These are phyloP conservation scores for Globisporangium middletonii DNA, from an alignment of 352 stramenopile genomes.

Conservation along the genomic window DNA sequence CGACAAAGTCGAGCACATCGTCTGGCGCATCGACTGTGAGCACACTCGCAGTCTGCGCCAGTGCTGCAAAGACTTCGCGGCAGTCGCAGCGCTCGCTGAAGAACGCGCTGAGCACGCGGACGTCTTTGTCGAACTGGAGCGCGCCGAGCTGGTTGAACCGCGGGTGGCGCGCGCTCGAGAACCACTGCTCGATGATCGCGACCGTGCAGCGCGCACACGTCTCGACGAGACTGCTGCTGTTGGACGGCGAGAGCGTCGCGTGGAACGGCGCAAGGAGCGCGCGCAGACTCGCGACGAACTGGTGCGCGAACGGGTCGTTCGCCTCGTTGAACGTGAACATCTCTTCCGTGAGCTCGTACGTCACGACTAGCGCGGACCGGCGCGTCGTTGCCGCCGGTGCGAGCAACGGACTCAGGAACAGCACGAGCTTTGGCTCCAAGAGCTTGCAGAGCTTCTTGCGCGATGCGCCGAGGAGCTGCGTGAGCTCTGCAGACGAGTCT, in stretches of 20 bases:
- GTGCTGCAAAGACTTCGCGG: constrained; percentile 44
- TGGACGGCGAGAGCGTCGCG: constrained; percentile 44
- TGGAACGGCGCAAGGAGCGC: constrained; percentile 49
- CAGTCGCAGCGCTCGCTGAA: constrained; percentile 51
- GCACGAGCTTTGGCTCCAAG: constrained; percentile 65
- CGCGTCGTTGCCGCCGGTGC: constrained; percentile 29
- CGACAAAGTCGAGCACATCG: constrained; percentile 75
- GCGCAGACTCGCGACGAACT: constrained; percentile 59
- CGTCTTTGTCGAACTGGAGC: constrained; percentile 83
- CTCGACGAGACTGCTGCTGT: constrained; percentile 52
- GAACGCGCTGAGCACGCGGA: constrained; percentile 65
- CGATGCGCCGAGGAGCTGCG: constrained; percentile 56
- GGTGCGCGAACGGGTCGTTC: constrained; percentile 81
- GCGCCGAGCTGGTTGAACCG: constrained; percentile 80
- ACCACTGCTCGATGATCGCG: constrained; percentile 60
- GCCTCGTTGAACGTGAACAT: constrained; percentile 86
- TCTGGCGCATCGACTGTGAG: constrained; percentile 66
- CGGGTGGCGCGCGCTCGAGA: constrained; percentile 30
- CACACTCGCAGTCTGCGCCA: constrained; percentile 66
- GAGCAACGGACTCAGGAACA: constrained; percentile 45
- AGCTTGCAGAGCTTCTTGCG: constrained; percentile 76
- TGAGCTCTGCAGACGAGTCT: constrained; percentile 61
- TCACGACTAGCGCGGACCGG: constrained; percentile 32
- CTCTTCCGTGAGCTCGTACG: constrained; percentile 79
- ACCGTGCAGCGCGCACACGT: constrained; percentile 31